Evolutionary conservation across 148 eudicot species (phyloP), one percentile per base, ranked within the genome.

Genomic region (Vaccinium corymbosum): DNA sequence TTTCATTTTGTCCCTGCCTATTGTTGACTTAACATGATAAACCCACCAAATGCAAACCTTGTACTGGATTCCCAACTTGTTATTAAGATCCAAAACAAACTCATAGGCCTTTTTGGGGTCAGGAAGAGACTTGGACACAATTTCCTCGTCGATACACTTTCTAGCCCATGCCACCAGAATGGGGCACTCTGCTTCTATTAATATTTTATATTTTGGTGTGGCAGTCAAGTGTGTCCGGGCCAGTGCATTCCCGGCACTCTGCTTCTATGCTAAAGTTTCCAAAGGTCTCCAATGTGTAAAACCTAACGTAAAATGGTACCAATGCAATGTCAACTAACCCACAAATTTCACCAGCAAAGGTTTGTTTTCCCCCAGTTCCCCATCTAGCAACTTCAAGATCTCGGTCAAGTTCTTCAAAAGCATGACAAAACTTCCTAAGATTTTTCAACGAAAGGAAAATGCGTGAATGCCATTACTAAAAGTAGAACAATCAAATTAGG

Each of bases 141-240:
- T 89, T 13, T 90, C 82, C 35, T 82, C 90, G 19, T 87, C 46
- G 82, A 87, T 51, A 83, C 91, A 90, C 77, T 90, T 89, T 85
- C 89, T 91, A 32, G 85, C 87, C 92, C 94, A 91, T 1, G 86
- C 87, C n/a, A 86, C 64, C 20, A 90, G 82, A n/a, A 78, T 84
- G 1, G 90, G 92, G 53, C 92, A 91, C 79, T 90, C 89, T 6
- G 62, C 79, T 42, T 84, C 90, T 6, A 89, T 29, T 29, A 29
- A 0, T 29, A 1, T 29, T 29, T 29, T 29, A 29, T 29, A 0
- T 29, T 74, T 38, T 38, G 42, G 42, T 38, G 3, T 38, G 42
- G 42, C 42, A 4, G 42, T 38, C 42, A 38, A 0, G 42, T 38
- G 42, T 38, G 42, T 38, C 42, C 4, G 85, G 73, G 57, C 32